These are phyloP conservation scores for Lactarius evosmus DNA, from an alignment of 768 basidiomycete species.

Conservation along the genomic window DNA sequence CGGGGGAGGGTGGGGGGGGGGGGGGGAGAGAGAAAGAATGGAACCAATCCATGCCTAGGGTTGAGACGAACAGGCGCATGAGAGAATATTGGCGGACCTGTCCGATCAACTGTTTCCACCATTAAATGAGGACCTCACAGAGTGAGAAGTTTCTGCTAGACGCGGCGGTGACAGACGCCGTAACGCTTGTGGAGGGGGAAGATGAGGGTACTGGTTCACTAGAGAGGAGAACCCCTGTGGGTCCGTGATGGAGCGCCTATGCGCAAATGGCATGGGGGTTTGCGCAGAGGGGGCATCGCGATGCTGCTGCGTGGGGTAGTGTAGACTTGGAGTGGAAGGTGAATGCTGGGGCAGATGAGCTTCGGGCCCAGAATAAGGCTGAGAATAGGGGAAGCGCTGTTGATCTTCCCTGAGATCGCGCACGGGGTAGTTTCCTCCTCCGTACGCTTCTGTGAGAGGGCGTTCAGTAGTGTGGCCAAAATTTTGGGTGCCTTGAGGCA, in stretches of 20 bases:
- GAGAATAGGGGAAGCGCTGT: conserved; percentile 53
- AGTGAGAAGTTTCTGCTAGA: conserved; percentile 20
- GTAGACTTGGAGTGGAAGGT: conserved; percentile 35
- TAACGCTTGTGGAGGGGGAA: conserved; percentile 47
- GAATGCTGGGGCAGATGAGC: conserved; percentile 24
- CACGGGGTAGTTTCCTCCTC: conserved; percentile 40
- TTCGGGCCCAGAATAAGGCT: conserved; percentile 41
- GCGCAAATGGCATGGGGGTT: conserved; percentile 48
- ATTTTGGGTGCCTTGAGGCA: conserved; percentile 33
- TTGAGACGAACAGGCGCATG: not conserved
- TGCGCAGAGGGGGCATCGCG: conserved; percentile 34
- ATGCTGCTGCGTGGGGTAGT: conserved; percentile 36
- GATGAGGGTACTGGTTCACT: conserved; percentile 46
- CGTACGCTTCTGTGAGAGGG: conserved; percentile 46
- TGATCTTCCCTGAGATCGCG: conserved; percentile 49
- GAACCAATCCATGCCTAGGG: conserved; percentile 3
- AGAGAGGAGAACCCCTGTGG: conserved; percentile 46
- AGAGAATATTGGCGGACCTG: not conserved
- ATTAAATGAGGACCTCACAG: conserved; percentile 23
- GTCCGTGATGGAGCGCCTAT: conserved; percentile 57
- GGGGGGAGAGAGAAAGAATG: not conserved
- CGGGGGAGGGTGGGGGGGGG: not conserved
- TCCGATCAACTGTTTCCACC: conserved; percentile 18
- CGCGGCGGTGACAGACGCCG: conserved; percentile 28
- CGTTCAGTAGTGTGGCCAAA: conserved; percentile 53